A percentile compares a stretch with the other conserved stretches of the same genome.
Conservation (phyloP, 768 basidiomycete species). For the Boletus edulis region DNA sequence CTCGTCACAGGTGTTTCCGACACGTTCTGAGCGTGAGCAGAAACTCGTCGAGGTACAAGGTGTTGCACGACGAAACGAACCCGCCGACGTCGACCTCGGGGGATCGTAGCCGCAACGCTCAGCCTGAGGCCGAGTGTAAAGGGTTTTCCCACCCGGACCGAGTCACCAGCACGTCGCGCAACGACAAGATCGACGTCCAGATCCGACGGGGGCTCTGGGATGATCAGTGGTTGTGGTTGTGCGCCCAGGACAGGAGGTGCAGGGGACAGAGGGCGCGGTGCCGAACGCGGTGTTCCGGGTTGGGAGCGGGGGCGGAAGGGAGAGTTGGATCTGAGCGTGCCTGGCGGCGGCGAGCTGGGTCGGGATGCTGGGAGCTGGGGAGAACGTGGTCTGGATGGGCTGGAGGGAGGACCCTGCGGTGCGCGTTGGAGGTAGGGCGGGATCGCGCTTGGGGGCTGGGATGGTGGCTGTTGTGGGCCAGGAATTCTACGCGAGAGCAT, state of each 20-base stretch:
- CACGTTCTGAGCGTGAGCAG: constrained; percentile 8
- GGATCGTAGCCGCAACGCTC: constrained; percentile 46
- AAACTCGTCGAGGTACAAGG: constrained; percentile 42
- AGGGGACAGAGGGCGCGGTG: constrained; percentile 31
- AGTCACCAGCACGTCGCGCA: constrained; percentile 43
- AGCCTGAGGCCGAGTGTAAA: constrained; percentile 59
- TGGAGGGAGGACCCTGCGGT: constrained; percentile 33
- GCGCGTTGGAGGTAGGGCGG: constrained; percentile 73
- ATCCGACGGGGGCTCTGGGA: constrained; percentile 31
- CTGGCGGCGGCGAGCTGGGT: constrained; percentile 54
- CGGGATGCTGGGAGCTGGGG: constrained; percentile 52
- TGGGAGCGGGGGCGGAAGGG: constrained; percentile 35
- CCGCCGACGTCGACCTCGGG: constrained; percentile 36
- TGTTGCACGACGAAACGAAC: constrained; percentile 66
- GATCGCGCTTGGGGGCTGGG: constrained; percentile 65
- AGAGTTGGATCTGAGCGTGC: constrained; percentile 44
- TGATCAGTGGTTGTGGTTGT: constrained; percentile 20
- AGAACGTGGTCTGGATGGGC: constrained; percentile 55
- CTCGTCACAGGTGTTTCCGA: constrained; percentile 4
- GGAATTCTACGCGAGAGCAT: constrained; percentile 84
- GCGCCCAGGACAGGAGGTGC: constrained; percentile 24
- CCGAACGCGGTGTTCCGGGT: constrained; percentile 26
- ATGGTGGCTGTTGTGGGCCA: constrained; percentile 35
- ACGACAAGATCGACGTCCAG: constrained; percentile 60
- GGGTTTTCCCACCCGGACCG: constrained; percentile 51